Evolutionary conservation across 2,329 filamentous ascomycete species (phyloP).

Genomic region (Fusarium austroafricanum): DNA sequence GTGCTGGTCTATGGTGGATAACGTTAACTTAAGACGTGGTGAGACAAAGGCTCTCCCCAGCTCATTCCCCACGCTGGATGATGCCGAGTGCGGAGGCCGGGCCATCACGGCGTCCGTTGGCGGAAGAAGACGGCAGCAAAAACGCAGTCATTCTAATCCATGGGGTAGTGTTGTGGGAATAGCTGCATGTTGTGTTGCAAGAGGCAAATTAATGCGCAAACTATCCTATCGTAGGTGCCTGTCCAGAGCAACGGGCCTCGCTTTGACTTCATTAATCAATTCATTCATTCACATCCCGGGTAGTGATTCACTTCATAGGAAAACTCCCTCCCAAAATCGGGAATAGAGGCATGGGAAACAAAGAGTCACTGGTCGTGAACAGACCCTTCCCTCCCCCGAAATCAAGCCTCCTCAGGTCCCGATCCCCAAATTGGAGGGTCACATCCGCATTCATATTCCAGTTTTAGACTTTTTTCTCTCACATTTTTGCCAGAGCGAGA

Average conservation of each 20-base stretch:
- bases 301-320: slow-evolving; percentile 32
- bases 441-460: slow-evolving; percentile 33
- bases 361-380: slow-evolving; percentile 1
- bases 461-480: slow-evolving; percentile 23
- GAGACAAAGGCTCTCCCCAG: slow-evolving; percentile 21
- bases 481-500: slow-evolving; percentile 2
- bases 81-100: slow-evolving; percentile 31
- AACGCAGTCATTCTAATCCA: background rate
- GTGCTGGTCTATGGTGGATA: slow-evolving; percentile 15
- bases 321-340: slow-evolving; percentile 33
- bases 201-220: slow-evolving; percentile 32
- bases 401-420: slow-evolving; percentile 7
- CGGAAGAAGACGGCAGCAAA: slow-evolving; percentile 26
- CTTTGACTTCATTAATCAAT: slow-evolving; percentile 28
- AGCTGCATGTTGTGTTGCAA: slow-evolving; percentile 9
- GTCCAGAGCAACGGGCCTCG: slow-evolving; percentile 20
- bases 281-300: slow-evolving; percentile 39
- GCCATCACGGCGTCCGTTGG: slow-evolving; percentile 17
- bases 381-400: background rate
- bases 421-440: slow-evolving; percentile 19
- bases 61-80: slow-evolving; percentile 26
- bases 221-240: slow-evolving; percentile 1
- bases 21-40: slow-evolving; percentile 7
- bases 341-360: slow-evolving; percentile 15
- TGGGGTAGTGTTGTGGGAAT: slow-evolving; percentile 4